phyloP scores from a whole-genome alignment of 331 rosid species.

The Cucumis variabilis region DNA sequence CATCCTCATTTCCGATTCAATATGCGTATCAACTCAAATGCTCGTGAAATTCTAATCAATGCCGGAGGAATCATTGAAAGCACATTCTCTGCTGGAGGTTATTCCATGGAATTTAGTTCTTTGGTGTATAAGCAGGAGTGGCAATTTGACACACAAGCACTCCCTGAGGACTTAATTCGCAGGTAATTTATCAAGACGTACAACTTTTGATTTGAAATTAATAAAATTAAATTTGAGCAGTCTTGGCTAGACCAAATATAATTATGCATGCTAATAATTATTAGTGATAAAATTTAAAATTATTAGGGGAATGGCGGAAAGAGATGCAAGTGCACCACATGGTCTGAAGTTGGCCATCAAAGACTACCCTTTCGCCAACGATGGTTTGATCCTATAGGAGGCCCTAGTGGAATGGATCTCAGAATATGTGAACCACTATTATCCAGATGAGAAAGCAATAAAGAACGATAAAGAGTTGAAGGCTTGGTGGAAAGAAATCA shows the following conservation, averaged over 20 bases:
- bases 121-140: conserved; percentile 48
- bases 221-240: too few relatives aligned
- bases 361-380: conserved; percentile 38
- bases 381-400: conserved; percentile 39
- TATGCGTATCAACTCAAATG: conserved; percentile 57
- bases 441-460: neutral
- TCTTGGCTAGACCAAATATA: too few relatives aligned
- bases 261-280: too few relatives aligned
- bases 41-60: conserved; percentile 54
- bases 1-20: conserved; percentile 60
- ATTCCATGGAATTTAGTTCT: conserved; percentile 46
- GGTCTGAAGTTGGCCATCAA: conserved; percentile 37
- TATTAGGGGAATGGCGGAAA: conserved; percentile 25
- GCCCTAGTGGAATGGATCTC: conserved; percentile 30
- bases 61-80: conserved; percentile 46
- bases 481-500: conserved; percentile 35
- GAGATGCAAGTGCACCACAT: conserved; percentile 22
- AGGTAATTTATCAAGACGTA: conserved; percentile 33
- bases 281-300: too few relatives aligned
- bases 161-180: conserved; percentile 54
- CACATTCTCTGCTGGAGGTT: conserved; percentile 39
- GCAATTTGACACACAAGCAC: conserved; percentile 55
- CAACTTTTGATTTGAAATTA: neutral
- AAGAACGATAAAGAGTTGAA: conserved; percentile 36
- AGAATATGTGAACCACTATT: conserved; percentile 30